Conservation (phyloP, 331 rosid genomes). For the Dryas integrifolia region DNA sequence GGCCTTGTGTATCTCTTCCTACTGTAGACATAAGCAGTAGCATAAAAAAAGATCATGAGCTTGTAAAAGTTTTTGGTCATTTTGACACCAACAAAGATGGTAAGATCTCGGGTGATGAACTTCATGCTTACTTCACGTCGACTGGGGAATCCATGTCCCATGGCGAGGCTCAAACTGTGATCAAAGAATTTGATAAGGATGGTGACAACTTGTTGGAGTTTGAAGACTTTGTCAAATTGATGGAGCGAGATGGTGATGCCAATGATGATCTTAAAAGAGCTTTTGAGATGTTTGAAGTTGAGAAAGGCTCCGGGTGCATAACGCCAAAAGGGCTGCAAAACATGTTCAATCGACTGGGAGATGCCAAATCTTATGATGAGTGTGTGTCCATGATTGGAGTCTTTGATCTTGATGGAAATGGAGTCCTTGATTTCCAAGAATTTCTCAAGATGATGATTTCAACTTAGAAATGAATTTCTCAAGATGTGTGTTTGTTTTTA, state of each 20-base stretch:
- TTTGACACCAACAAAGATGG: conserved; percentile 50
- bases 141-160: conserved; percentile 37
- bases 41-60: conserved; percentile 5
- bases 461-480: neutral
- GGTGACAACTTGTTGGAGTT: conserved; percentile 46
- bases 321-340: conserved; percentile 44
- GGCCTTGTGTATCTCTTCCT: neutral
- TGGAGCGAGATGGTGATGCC: conserved; percentile 24
- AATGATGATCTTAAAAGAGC: conserved; percentile 35
- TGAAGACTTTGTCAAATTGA: conserved; percentile 34
- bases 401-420: conserved; percentile 55
- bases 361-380: conserved; percentile 36
- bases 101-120: conserved; percentile 41
- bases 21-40: neutral
- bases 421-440: conserved; percentile 49
- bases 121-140: conserved; percentile 35
- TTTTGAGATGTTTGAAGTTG: conserved; percentile 52
- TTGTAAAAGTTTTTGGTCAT: conserved; percentile 39
- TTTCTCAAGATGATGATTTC: conserved; percentile 46
- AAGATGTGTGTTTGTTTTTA: neutral
- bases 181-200: conserved; percentile 36
- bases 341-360: conserved; percentile 46
- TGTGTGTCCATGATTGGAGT: conserved; percentile 49
- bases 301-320: conserved; percentile 42
- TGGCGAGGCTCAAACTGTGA: conserved; percentile 29